Evolutionary conservation across 2,329 filamentous ascomycete species (phyloP).

Genomic region (Ascochyta rabiei): DNA sequence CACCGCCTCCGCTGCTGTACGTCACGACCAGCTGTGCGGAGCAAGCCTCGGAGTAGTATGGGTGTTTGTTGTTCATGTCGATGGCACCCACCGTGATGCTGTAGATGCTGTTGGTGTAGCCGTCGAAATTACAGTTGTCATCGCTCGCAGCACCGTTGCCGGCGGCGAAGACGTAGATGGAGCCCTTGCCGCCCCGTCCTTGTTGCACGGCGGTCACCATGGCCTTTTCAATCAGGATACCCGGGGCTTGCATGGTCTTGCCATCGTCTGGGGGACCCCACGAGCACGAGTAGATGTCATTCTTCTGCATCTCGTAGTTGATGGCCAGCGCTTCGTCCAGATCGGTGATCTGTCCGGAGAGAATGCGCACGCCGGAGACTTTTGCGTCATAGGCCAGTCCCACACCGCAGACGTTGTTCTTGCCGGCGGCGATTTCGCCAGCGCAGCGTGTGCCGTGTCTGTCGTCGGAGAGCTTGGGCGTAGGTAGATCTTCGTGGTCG

Average conservation of each 20-base stretch:
- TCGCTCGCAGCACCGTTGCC: conserved; percentile 87
- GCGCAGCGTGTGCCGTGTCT: conserved; percentile 92
- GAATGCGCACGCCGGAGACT: conserved; percentile 88
- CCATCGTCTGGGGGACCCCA: conserved; percentile 98
- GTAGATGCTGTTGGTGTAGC: conserved; percentile 99
- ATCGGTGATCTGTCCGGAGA: conserved; percentile 88
- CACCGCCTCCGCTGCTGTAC: conserved; percentile 88
- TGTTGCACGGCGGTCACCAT: conserved; percentile 93
- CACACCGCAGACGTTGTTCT: conserved; percentile 92
- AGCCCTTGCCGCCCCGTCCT: conserved; percentile 81
- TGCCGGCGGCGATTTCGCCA: conserved; percentile 90
- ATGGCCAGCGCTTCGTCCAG: conserved; percentile 90
- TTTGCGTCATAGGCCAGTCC: conserved; percentile 92
- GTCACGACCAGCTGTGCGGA: conserved; percentile 95
- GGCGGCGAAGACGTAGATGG: conserved; percentile 95
- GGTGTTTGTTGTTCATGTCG: conserved; percentile 83
- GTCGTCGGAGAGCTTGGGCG: conserved; percentile 83
- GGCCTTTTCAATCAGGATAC: conserved; percentile 83
- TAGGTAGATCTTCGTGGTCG: conserved; percentile 77
- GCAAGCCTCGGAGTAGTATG: conserved; percentile 95
- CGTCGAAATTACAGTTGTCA: conserved; percentile 99
- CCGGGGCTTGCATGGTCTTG: conserved; percentile 89
- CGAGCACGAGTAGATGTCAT: conserved; percentile 97
- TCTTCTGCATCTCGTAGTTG: conserved; percentile 89
- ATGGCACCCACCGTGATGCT: conserved; percentile 96